Base-by-base conservation (phyloP, 352 stramenopile genomes). In the Pythium grandisporangium region DNA sequence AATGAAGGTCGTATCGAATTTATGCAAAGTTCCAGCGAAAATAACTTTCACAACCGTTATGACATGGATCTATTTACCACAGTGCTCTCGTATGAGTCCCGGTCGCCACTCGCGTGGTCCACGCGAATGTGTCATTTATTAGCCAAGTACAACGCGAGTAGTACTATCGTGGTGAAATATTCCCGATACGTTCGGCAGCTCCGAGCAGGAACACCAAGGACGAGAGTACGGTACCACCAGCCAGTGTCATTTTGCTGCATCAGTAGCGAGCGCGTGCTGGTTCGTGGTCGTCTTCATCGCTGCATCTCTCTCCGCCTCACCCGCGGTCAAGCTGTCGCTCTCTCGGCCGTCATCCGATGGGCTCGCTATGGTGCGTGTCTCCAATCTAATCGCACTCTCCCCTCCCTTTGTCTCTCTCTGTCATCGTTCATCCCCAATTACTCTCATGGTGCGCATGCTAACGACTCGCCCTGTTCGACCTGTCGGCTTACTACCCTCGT, bases 311-410 rank as follows among this genome's bases (percentile, higher is more conserved):
- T 19, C 42, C 36, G 8, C 27, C 14, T 8, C 8, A 32, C 35
- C 47, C 26, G 43, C 42, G 45, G 37, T 46, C 45, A 55, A 52
- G 42, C 47, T 55, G 53, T 61, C 47, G 45, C 45, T 39, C 37
- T 46, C 46, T 48, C 39, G 17, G 32, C 50, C 45, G 32, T 48
- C 45, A 29, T 55, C 46, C 46, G 53, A 61, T 61, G 53, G 46
- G 45, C 32, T 46, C 38, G 41, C 45, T 48, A 61, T 61, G 53
- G 53, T 61, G 35, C 23, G 52, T 48, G 6, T 14, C 37, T 23
- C 22, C 4, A 4, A 5, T 12, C 2, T 23, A 10, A 20, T 19
- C 42, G 13, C 22, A 33, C 13, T 19, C 6, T 5, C 5, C n/a
- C 39, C 16, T 32, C 11, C 45, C 7, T 44, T 16, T 6, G 22